These are phyloP conservation scores for Esteya vermicola DNA, from an alignment of 2,329 filamentous ascomycete genomes.

Conservation along the genomic window DNA sequence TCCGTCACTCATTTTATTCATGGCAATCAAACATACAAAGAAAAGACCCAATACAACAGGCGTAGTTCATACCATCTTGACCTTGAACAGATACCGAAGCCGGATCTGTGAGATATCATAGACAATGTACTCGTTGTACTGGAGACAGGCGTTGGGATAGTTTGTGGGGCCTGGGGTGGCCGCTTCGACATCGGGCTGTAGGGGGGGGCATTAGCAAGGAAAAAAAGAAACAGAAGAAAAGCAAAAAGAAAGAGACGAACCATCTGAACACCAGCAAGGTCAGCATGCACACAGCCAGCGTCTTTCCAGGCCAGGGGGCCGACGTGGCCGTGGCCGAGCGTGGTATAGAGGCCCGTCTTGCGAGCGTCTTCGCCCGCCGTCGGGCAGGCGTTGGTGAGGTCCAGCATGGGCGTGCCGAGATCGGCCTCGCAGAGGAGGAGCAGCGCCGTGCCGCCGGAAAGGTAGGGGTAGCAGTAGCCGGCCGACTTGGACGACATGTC, in stretches of 20 bases:
- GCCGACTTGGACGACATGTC: slow-evolving; percentile 77
- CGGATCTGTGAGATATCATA: slow-evolving; percentile 59
- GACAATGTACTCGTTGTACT: slow-evolving; percentile 62
- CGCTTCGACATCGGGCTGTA: slow-evolving; percentile 20
- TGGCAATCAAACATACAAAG: too few relatives aligned
- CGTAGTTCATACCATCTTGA: slow-evolving; percentile 21
- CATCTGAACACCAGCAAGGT: slow-evolving; percentile 56
- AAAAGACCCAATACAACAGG: too few relatives aligned
- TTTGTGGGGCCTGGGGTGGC: slow-evolving; percentile 32
- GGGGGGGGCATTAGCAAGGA: slow-evolving; percentile 1
- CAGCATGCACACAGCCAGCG: slow-evolving; percentile 48
- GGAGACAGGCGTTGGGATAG: slow-evolving; percentile 29
- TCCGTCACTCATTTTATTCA: too few relatives aligned
- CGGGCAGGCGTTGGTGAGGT: slow-evolving; percentile 43
- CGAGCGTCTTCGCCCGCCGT: slow-evolving; percentile 46
- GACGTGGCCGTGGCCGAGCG: slow-evolving; percentile 52
- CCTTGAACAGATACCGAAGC: slow-evolving; percentile 53
- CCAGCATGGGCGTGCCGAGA: slow-evolving; percentile 60
- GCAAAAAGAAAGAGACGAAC: slow-evolving; percentile 19
- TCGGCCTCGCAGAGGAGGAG: slow-evolving; percentile 76
- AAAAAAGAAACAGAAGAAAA: background rate
- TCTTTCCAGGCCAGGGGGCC: slow-evolving; percentile 64
- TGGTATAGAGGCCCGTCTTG: slow-evolving; percentile 48
- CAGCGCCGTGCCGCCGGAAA: slow-evolving; percentile 55
- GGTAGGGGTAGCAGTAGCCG: slow-evolving; percentile 52